These are phyloP conservation scores for Auricularia sp. DNA, from an alignment of 768 basidiomycete species.

Conservation along the genomic window DNA sequence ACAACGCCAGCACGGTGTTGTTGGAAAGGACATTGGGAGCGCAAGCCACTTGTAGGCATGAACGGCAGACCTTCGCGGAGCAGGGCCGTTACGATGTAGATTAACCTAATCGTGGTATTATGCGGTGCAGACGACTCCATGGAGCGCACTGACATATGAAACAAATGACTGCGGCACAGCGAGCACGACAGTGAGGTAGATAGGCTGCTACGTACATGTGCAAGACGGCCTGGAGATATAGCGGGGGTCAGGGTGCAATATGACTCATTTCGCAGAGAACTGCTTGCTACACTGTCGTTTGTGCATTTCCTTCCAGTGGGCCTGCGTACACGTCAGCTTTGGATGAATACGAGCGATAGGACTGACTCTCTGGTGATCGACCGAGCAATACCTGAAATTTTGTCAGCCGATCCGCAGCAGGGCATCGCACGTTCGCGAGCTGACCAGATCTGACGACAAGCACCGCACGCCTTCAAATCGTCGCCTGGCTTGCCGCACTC, in stretches of 20 bases:
- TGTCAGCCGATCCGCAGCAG: background rate
- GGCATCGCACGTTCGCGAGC: conserved; percentile 11
- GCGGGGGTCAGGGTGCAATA: background rate
- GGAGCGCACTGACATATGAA: too few relatives aligned
- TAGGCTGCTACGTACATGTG: background rate
- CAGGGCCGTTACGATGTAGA: too few relatives aligned
- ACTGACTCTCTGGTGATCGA: background rate
- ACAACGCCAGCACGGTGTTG: too few relatives aligned
- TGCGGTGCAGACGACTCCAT: too few relatives aligned
- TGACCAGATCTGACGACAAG: conserved; percentile 16
- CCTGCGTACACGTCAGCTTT: conserved; percentile 7
- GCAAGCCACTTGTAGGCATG: too few relatives aligned
- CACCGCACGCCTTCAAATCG: conserved; percentile 18
- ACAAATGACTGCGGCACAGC: too few relatives aligned
- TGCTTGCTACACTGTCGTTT: conserved; percentile 16
- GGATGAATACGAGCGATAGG: background rate
- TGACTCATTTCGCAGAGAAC: background rate
- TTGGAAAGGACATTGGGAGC: too few relatives aligned
- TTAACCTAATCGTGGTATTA: too few relatives aligned
- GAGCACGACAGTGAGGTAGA: too few relatives aligned
- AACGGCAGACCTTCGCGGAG: too few relatives aligned
- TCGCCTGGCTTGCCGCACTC: conserved; percentile 21
- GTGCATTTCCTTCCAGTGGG: conserved; percentile 19
- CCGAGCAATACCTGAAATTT: background rate
- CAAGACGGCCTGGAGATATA: background rate